Evolutionary conservation across 805 yeast genomes (phyloP), one percentile per base, ranked within the genome.

Genomic region (Saccharomyces mikatae): DNA sequence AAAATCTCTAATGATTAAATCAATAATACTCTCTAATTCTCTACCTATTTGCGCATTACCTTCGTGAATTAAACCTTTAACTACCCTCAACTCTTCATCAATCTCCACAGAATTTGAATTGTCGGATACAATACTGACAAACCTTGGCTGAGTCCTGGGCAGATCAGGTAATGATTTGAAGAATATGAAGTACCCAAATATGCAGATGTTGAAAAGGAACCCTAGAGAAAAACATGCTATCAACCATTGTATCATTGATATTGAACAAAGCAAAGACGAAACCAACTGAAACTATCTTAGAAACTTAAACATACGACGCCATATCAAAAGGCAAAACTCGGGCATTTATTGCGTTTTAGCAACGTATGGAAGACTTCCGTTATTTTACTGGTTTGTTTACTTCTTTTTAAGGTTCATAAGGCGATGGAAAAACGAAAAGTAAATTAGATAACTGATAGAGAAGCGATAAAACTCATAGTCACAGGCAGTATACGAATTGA

Each of bases 1-100:
- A 62, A 83, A 86, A 50, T 81, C 82, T 17, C 76, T 62, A 0
- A 83, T 55, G 0, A 85, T 69, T n/a, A 77, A 62, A 14, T 72
- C 68, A 0, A 80, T 63, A 3, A 86, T 66, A 1, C 70, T 73
- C 26, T 77, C 74, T 1, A 83, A 49, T 0, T 78, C 74, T 46
- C 72, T 75, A 2, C 81, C 77, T 10, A 64, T 53, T 32, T 63
- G 61, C 11, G 61, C 60, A 51, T 56, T 47, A 17, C 55, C 51
- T 14, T 54, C 44, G 28, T 53, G 53, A 21, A 58, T 47, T 11
- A 14, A 14, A 10, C 17, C 52, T 22, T 32, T n/a, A 9, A 22
- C 27, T 17, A 24, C 5, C 4, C 13, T 36, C 24, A 36, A 36
- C 17, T 36, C 24, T 36, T 17, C 17, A 17, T 36, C 44, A 5